phyloP scores from a whole-genome alignment of 176 grass and related monocot species.

The Musa schizocarpa region DNA sequence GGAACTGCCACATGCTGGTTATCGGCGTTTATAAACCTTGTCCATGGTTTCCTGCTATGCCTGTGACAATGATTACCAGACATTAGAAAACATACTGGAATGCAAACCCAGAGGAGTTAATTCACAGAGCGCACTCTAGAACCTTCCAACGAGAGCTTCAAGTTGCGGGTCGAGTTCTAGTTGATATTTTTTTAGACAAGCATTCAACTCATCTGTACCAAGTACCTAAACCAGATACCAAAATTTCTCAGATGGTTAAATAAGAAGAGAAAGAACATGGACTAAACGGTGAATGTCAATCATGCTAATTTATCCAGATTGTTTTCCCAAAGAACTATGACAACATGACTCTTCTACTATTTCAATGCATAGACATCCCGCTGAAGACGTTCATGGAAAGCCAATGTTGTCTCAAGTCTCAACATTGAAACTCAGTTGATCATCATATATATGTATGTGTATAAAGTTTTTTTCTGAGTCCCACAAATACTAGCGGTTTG shows the following conservation, averaged over 20 bases:
- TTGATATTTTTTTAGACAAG: conserved; percentile 63
- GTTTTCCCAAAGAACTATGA: neutral
- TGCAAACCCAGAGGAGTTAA: neutral
- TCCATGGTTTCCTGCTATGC: conserved; percentile 68
- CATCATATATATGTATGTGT: neutral
- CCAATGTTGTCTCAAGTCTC: neutral
- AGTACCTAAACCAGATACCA: conserved; percentile 43
- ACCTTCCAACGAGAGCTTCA: conserved; percentile 71
- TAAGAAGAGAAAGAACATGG: neutral
- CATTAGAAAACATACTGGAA: neutral
- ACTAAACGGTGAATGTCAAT: neutral
- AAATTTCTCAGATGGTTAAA: conserved; percentile 6
- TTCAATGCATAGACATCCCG: neutral
- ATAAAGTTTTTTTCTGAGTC: no score
- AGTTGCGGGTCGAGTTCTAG: conserved; percentile 65
- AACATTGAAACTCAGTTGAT: neutral
- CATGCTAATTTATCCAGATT: neutral
- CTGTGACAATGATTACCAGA: conserved; percentile 25
- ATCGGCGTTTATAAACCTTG: conserved; percentile 55
- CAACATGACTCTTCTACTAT: neutral
- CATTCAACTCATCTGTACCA: conserved; percentile 69
- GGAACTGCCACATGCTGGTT: conserved; percentile 65
- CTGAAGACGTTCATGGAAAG: neutral
- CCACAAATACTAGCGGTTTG: no score
- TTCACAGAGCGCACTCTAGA: neutral